Conservation (phyloP, 2,329 filamentous ascomycete species). For the Fusarium torreyae region DNA sequence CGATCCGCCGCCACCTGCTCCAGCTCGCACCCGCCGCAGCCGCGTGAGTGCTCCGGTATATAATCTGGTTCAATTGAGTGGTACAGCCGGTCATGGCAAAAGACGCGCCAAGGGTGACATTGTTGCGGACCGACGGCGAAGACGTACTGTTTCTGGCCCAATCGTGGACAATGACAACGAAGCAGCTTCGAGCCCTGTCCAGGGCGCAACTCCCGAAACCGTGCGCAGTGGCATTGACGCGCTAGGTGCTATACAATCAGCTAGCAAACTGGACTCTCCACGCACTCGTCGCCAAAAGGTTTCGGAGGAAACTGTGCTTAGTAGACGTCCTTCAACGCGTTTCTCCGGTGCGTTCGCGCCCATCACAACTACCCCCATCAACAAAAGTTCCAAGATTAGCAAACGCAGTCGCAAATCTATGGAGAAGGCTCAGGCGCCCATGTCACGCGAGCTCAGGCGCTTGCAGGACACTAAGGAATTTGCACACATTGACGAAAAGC, state of each 20-base stretch:
- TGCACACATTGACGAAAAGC: conserved; percentile 70
- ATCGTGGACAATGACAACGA: conserved; percentile 33
- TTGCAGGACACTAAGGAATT: conserved; percentile 76
- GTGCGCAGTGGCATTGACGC: conserved; percentile 62
- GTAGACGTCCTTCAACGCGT: conserved; percentile 63
- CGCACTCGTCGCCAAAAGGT: conserved; percentile 53
- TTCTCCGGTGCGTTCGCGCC: conserved; percentile 54
- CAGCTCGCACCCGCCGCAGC: conserved; percentile 65
- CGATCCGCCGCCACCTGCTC: conserved; percentile 45
- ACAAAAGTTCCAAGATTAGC: conserved; percentile 68
- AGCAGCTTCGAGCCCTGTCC: conserved; percentile 23
- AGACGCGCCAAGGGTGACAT: conserved; percentile 67
- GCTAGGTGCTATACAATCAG: conserved; percentile 62
- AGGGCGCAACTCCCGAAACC: conserved; percentile 34
- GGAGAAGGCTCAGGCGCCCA: conserved; percentile 63
- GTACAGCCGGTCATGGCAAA: conserved; percentile 73
- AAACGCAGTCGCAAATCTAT: conserved; percentile 73
- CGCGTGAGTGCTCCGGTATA: conserved; percentile 73
- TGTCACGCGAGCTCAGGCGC: conserved; percentile 71
- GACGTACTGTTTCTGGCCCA: conserved; percentile 63
- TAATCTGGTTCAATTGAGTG: conserved; percentile 75
- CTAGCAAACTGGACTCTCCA: conserved; percentile 56
- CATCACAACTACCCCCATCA: conserved; percentile 61
- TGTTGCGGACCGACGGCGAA: conserved; percentile 61
- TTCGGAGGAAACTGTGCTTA: conserved; percentile 47